Percentiles rank a stretch among this genome's conserved stretches.
Conservation (phyloP, 768 basidiomycete species). For the Cystofilobasidium capitatum region DNA sequence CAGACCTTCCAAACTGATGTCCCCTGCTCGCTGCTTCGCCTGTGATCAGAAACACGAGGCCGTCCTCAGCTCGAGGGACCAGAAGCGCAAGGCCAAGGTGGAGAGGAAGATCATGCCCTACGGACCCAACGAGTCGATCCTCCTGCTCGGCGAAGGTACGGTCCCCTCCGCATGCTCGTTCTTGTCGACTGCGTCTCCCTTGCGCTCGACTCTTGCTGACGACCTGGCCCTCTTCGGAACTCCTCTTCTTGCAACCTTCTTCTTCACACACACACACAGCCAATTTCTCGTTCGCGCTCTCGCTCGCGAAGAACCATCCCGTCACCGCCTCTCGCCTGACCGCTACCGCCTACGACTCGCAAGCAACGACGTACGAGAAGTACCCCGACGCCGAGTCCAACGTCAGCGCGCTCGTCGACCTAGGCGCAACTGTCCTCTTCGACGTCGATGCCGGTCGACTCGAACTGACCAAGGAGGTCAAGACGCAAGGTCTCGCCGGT, state of each 20-base stretch:
- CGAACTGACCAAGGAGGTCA: constrained; percentile 52
- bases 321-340: constrained; percentile 55
- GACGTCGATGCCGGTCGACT: constrained; percentile 73
- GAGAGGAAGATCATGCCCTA: constrained; percentile 11
- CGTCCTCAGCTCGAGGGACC: neutral
- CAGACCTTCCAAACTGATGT: neutral
- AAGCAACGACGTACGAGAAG: constrained; percentile 65
- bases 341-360: constrained; percentile 76
- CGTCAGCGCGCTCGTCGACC: constrained; percentile 48
- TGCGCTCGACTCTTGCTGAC: neutral
- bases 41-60: neutral
- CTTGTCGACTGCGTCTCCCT: neutral
- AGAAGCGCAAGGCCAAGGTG: constrained; percentile 18
- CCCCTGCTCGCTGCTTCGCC: neutral
- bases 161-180: neutral
- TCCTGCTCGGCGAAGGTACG: constrained; percentile 73
- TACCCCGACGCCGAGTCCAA: constrained; percentile 60
- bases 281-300: constrained; percentile 82
- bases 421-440: constrained; percentile 66
- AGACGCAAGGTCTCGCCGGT: constrained; percentile 38
- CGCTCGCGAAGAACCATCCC: constrained; percentile 52
- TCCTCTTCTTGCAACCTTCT: neutral
- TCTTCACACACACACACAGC: constrained; percentile 27
- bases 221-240: neutral
- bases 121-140: constrained; percentile 37